A percentile compares a stretch with the other conserved stretches of the same genome.
Evolutionary conservation across 2,329 filamentous ascomycete species (phyloP).

Genomic region (Pseudocercospora macadamiae): DNA sequence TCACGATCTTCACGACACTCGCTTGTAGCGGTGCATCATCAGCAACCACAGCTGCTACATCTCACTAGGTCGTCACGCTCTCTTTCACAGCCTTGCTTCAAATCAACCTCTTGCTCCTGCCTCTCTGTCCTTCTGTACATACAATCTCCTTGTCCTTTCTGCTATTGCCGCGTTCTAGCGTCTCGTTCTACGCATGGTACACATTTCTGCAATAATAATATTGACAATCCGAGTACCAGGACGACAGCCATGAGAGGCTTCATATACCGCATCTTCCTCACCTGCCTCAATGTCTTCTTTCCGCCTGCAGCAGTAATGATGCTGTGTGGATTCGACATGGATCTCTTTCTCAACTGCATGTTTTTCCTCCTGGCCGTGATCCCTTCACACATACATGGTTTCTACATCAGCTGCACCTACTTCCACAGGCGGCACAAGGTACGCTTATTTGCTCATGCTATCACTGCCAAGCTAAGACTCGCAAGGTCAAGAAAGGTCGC

Average conservation of each 20-base stretch:
- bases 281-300: constrained; percentile 45
- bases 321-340: constrained; percentile 41
- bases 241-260: constrained; percentile 15
- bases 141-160: too few species aligned
- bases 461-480: constrained; percentile 6
- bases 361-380: constrained; percentile 47
- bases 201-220: too few species aligned
- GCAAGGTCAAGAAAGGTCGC: constrained; percentile 40
- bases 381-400: constrained; percentile 46
- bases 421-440: constrained; percentile 44
- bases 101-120: background rate
- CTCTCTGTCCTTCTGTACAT: background rate
- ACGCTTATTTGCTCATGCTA: background rate
- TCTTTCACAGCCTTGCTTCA: background rate
- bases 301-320: constrained; percentile 43
- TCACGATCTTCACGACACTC: constrained; percentile 2
- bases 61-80: background rate
- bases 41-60: background rate
- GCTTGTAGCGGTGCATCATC: background rate
- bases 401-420: constrained; percentile 46
- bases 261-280: constrained; percentile 40
- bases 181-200: too few species aligned
- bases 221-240: background rate
- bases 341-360: constrained; percentile 43
- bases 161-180: background rate